Conservation (phyloP, 805 yeast genomes). For the Cyberlindnera euphorbiiphila region DNA sequence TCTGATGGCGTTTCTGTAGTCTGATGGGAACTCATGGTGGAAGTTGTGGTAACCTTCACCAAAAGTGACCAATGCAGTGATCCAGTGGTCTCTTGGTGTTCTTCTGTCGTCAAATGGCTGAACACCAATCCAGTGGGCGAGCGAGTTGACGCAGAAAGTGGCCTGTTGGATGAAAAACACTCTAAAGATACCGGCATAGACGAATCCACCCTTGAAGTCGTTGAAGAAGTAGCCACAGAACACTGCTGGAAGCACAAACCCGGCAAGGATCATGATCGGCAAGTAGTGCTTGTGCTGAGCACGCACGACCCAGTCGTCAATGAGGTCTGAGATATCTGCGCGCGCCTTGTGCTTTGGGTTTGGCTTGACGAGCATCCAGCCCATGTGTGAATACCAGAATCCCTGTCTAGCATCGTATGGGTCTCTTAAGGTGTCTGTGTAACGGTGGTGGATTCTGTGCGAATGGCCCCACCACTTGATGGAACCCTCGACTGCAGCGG, state of each 20-base stretch:
- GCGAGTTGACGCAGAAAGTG: conserved; percentile 80
- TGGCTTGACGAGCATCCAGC: conserved; percentile 81
- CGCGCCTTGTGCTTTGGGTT: conserved; percentile 74
- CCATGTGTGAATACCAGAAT: conserved; percentile 80
- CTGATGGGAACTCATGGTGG: conserved; percentile 89
- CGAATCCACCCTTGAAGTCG: conserved; percentile 69
- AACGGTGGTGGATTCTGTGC: conserved; percentile 83
- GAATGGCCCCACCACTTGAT: conserved; percentile 89
- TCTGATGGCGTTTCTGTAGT: conserved; percentile 80
- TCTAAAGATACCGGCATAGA: conserved; percentile 72
- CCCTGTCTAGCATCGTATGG: conserved; percentile 86
- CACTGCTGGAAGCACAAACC: conserved; percentile 59
- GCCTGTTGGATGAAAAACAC: conserved; percentile 76
- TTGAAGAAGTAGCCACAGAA: conserved; percentile 52
- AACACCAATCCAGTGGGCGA: conserved; percentile 82
- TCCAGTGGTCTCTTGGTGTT: conserved; percentile 79
- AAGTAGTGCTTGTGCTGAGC: conserved; percentile 80
- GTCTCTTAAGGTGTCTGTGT: conserved; percentile 78
- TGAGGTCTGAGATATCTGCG: conserved; percentile 60
- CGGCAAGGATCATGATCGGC: conserved; percentile 53
- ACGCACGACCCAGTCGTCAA: conserved; percentile 74
- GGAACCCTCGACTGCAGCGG: conserved; percentile 80
- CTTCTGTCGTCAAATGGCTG: conserved; percentile 87
- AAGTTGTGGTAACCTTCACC: conserved; percentile 91
- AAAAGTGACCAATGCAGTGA: conserved; percentile 78